These are phyloP conservation scores for Rosellinia necatrix DNA, from an alignment of 2,329 filamentous ascomycete species.

Conservation along the genomic window DNA sequence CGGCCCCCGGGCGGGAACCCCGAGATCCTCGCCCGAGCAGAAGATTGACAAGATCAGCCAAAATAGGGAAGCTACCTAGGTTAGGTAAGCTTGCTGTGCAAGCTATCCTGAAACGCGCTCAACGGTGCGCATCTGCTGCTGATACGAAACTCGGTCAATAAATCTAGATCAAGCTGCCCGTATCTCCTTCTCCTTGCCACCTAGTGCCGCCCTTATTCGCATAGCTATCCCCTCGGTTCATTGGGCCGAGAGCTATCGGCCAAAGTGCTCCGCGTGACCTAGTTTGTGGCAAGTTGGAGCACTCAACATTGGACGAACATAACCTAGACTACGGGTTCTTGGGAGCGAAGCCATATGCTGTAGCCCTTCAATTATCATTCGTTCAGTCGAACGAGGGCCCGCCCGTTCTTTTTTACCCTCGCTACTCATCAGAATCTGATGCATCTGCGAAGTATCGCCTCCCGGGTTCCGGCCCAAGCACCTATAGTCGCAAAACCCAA, in stretches of 20 bases:
- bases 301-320: constrained; percentile 1
- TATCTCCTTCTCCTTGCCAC: constrained; percentile 15
- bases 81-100: constrained; percentile 2
- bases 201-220: constrained; percentile 15
- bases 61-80: neutral
- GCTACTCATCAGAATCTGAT: constrained; percentile 5
- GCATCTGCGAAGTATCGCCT: constrained; percentile 9
- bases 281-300: constrained; percentile 10
- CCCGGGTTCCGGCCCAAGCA: constrained; percentile 12
- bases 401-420: constrained; percentile 3
- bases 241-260: constrained; percentile 12
- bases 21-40: too few relatives aligned
- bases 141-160: constrained; percentile 9
- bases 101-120: constrained; percentile 8
- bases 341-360: neutral
- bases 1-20: neutral
- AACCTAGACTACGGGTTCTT: neutral
- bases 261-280: constrained; percentile 17
- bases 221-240: neutral
- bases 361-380: constrained; percentile 1
- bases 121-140: neutral
- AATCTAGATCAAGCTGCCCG: neutral
- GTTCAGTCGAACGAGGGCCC: neutral
- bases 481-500: neutral
- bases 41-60: constrained; percentile 12